These are phyloP conservation scores for Flueggea neowawraea DNA, from an alignment of 441 rosid genomes.

Conservation along the genomic window DNA sequence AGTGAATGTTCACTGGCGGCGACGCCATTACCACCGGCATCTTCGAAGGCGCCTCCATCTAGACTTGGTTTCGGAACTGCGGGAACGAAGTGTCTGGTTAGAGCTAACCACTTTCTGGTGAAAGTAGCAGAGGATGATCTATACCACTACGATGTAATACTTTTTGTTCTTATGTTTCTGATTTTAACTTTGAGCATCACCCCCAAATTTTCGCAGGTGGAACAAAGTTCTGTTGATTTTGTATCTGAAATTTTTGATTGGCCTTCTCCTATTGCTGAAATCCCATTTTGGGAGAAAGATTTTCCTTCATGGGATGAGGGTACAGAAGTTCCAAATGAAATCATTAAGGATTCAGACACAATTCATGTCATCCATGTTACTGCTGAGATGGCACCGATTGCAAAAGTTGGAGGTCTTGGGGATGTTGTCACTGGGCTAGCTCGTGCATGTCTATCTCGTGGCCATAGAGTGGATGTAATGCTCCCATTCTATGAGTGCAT, in stretches of 20 bases:
- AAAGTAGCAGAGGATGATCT: constrained; percentile 41
- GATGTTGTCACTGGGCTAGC: constrained; percentile 66
- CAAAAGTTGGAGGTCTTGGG: constrained; percentile 65
- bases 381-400: constrained; percentile 61
- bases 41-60: constrained; percentile 37
- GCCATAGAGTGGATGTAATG: constrained; percentile 49
- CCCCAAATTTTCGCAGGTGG: constrained; percentile 15
- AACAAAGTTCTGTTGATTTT: constrained; percentile 5
- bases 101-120: constrained; percentile 76
- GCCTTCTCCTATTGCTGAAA: constrained; percentile 46
- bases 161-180: not conserved
- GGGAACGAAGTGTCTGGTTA: constrained; percentile 38
- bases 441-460: constrained; percentile 44
- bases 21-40: constrained; percentile 21
- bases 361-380: constrained; percentile 48
- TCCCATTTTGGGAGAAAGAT: constrained; percentile 48
- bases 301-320: constrained; percentile 34
- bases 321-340: constrained; percentile 19
- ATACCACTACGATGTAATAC: constrained; percentile 64
- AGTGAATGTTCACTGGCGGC: constrained; percentile 3
- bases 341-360: constrained; percentile 34
- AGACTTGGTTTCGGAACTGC: constrained; percentile 55
- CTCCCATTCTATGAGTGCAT: constrained; percentile 60
- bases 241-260: constrained; percentile 20
- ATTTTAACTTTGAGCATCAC: not conserved